Evolutionary conservation across 192 early-diverging fungal species (phyloP).

Genomic region (Dissophora ornata): DNA sequence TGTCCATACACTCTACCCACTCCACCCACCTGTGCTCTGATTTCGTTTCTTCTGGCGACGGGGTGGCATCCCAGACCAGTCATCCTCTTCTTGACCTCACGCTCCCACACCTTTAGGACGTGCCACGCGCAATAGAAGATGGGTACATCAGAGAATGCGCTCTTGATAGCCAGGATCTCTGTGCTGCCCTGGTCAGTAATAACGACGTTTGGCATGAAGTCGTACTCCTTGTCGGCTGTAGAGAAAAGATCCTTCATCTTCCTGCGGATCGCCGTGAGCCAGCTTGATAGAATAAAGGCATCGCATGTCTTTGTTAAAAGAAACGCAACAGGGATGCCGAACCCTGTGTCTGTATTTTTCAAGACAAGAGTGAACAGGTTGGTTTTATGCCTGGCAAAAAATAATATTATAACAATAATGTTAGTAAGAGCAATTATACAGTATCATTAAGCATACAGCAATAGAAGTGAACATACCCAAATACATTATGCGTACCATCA

Average conservation of each 20-base stretch:
- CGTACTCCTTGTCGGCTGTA: not conserved
- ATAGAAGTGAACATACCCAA: constrained; percentile 9
- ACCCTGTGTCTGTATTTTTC: constrained; percentile 26
- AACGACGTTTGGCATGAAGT: not conserved
- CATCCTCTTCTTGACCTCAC: too few species aligned
- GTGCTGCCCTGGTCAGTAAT: constrained; percentile 24
- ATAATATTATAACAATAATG: not conserved
- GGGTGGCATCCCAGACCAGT: not conserved
- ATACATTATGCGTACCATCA: constrained; percentile 22
- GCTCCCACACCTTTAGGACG: constrained; percentile 15
- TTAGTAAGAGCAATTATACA: not conserved
- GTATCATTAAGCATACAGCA: not conserved
- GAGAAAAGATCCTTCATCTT: constrained; percentile 23
- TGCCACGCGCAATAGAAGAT: constrained; percentile 20
- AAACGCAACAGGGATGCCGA: constrained; percentile 25
- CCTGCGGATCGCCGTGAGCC: too few species aligned
- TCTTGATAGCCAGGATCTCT: constrained; percentile 5
- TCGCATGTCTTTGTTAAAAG: constrained; percentile 6
- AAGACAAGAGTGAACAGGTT: constrained; percentile 21
- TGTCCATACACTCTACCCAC: not conserved
- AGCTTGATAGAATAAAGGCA: too few species aligned
- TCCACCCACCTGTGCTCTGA: too few species aligned
- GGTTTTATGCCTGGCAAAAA: constrained; percentile 2
- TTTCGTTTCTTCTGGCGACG: not conserved
- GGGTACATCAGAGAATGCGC: constrained; percentile 3